Evolutionary conservation across 1,284 basidiomycete species (phyloP), one percentile per base, ranked within the genome.

Genomic region (Singerocomus rubriflavus): DNA sequence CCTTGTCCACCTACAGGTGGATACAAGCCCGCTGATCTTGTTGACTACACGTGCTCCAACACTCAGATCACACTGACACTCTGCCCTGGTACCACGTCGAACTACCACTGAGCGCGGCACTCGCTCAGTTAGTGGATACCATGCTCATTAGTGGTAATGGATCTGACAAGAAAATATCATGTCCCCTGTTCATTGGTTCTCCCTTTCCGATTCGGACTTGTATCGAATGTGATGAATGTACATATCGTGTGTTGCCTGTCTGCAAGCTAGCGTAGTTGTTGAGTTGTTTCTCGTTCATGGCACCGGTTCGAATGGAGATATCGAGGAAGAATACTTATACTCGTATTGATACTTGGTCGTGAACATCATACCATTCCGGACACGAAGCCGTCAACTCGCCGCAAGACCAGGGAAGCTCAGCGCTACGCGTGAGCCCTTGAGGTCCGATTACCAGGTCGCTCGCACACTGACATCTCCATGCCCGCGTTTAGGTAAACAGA

Each of bases 31-130:
- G 66, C 67, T 14, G 63, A 66, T 21, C 36, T 54, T 17, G 67
- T 66, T 16, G 66, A 44, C 37, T 67, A 62, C 46, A 69, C 66
- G 37, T 71, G 68, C 48, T 4, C 4, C 12, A 70, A 69, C 52
- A 45, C 65, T 2, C 57, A 11, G 17, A 65, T 70, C 34, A 70
- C 64, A 4, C 40, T 71, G 46, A 70, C 66, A 9, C 67, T 67
- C 38, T 67, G 66, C 51, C 57, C 68, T 17, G 63, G 66, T 25
- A 46, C 6, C 27, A 62, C 67, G 14, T 70, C 66, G 4, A 5
- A 57, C 53, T 51, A 51, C 13, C 42, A 14, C 38, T 60, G 10
- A 59, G 29, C 38, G 35, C 11, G 0, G 10, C 27, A 16, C n/a
- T 16, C 25, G 33, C 14, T 25, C 16, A 13, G 30, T 16, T 21